Evolutionary conservation across 805 yeast species (phyloP).

Genomic region (Brettanomyces nanus): DNA sequence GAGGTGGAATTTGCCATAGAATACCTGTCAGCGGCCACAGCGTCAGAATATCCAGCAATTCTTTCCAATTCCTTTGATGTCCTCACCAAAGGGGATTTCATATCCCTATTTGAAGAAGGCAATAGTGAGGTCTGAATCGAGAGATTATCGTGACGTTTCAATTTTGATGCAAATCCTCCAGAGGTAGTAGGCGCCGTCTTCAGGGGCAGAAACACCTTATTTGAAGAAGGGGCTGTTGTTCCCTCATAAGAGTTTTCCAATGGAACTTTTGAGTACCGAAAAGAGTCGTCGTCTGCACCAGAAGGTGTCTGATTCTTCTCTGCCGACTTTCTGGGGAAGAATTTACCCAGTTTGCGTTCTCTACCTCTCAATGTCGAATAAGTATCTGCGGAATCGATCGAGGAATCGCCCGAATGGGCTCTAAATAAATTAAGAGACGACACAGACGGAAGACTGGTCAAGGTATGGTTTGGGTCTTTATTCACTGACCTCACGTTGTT

Average conservation of each 20-base stretch:
- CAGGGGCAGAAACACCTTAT: neutral
- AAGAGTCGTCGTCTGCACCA: no score
- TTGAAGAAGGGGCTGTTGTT: no score
- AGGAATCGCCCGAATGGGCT: no score
- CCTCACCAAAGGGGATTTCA: constrained; percentile 23
- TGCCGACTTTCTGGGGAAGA: neutral
- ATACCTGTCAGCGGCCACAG: neutral
- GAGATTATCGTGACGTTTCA: neutral
- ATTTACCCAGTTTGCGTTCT: neutral
- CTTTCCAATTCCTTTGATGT: constrained; percentile 26
- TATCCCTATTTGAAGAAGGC: constrained; percentile 17
- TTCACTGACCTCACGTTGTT: no score
- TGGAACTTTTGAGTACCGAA: neutral
- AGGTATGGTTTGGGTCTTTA: no score
- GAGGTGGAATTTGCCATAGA: neutral
- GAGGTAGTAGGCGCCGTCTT: neutral
- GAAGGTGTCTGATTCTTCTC: neutral
- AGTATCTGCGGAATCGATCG: no score
- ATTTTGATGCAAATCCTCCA: no score
- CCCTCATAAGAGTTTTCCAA: no score
- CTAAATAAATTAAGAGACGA: no score
- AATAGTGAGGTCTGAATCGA: constrained; percentile 20
- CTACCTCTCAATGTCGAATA: neutral
- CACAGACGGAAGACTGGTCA: no score
- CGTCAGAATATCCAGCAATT: constrained; percentile 13